Base-by-base conservation (phyloP, 2,329 filamentous ascomycete genomes). In the Pyrenochaeta sp. region DNA sequence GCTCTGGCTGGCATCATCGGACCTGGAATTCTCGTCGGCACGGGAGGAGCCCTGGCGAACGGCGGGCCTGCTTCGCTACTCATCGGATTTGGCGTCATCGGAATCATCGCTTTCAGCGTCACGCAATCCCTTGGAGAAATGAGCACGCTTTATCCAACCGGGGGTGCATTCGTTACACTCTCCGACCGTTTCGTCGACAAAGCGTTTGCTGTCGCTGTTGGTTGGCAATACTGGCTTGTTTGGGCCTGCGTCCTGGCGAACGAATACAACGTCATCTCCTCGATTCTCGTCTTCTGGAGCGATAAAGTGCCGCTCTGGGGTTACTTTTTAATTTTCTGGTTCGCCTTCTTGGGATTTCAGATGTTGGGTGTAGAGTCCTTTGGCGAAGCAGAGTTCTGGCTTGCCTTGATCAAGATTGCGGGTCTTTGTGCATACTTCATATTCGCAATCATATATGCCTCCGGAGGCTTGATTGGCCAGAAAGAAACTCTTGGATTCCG, bases 91-190 rank as follows among this genome's bases (percentile, higher is more conserved):
- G 90, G 88, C 10, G 83, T 91, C 61, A 86, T 92, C 57, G 91
- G 88, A 12, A 83, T 91, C 60, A 85, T 92, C 59, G 89, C 90
- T 1, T 85, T 71, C 58, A 83, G 81, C 64, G 85, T 90, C 63
- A 91, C 91, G 86, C 90, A 92, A 80, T 89, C 86, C 4, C 79
- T 93, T 6, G 90, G 90, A 22, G 90, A 93, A 73, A 80, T 92
- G 67, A 90, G 90, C 2, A 92, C 90, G 6, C 77, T 92, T 1
- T 91, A 89, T 64, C 90, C 90, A 0, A 88, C 86, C 0, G 87
- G 88, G 5, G 90, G 90, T 2, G 88, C 88, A 0, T 92, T 92
- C 67, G 87, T 88, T n/a, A 86, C 85, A 9, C 83, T 91, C 36
- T 88, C 88, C 0, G 87, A 90, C 61, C 84, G 90, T 7, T 89